Evolutionary conservation across 257 asterid genomes (phyloP), one percentile per base, ranked within the genome.

Genomic region (Solanum tarijense): DNA sequence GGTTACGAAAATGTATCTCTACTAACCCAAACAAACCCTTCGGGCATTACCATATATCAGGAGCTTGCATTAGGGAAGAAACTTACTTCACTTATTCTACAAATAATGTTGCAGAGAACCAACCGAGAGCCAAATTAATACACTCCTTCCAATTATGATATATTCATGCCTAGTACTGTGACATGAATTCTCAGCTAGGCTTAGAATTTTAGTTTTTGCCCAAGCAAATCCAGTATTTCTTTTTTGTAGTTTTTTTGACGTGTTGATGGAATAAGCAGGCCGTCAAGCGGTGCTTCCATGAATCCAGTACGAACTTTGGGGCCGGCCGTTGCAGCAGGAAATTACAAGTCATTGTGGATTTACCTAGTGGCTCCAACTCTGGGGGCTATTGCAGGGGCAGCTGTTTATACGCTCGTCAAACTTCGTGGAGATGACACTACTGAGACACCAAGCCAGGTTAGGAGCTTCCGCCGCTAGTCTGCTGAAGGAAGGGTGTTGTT

Each of bases 261-360:
- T 23, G 43, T 65, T 79, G 73, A 10, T 79, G 85, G 36, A 58
- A 69, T 65, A 31, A 65, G 32, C 48, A 95, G 98, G 91, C 96
- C 96, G 60, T 94, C 98, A 1, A 96, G 93, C 13, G 98, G 99
- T 39, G 99, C 86, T 8, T 95, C 99, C 1, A 96, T 96, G 99
- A 96, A 96, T 90, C 99, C 98, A 4, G 98, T 94, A 31, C 62
- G 98, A 60, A 94, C 98, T 12, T 89, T 96, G 39, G 98, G 99
- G 21, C 99, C 99, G 14, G 99, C 99, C 1, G 86, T 96, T 21
- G 98, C 99, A 20, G 93, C 99, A 9, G 98, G 97, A 27, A 95
- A 95, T 87, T 96, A 95, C 95, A 93, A 89, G 92, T 87, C 94
- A 16, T 82, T 96, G 86, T 96, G 99, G 98, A 88, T 96, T 85